Base-by-base conservation (phyloP, 2,329 filamentous ascomycete genomes). In the Claviceps purpurea region DNA sequence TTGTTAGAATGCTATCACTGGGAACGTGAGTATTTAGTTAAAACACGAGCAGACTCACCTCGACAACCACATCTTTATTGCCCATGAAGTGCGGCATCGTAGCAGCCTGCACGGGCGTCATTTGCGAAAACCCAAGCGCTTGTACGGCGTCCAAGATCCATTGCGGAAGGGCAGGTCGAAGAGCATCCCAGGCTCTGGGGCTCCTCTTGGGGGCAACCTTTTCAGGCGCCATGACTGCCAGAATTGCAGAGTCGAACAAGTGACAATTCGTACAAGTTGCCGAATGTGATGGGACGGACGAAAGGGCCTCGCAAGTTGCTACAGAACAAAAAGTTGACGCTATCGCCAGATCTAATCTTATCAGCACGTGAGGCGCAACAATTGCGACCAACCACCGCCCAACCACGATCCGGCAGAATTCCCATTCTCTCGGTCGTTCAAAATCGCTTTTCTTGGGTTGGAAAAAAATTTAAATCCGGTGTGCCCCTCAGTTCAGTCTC, bases 31-130 rank as follows among this genome's bases (percentile, higher is more conserved):
- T 39, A 3, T 2, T 7, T 3, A 10, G 24, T n/a, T n/a, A n/a
- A 44, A 44, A 16, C 7, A 24, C 4, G 14, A 44, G 13, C 2
- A 1, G 26, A 51, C 64, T 47, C 64, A 81, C 81, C 72, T 95
- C 89, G 5, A 95, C 89, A 1, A 95, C 89, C 4, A 95, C 87
- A 67, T 95, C 89, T 63, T 94, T 95, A 65, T 95, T 87, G 50
- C 82, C 84, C 70, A 90, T 83, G 64, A 95, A 93, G 50, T 95
- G 78, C 13, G 89, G 89, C 58, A 96, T 85, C 4, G 88, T 85
- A 54, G 89, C 91, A 45, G 90, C 88, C 70, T 97, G 91, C n/a
- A 96, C 90, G 1, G 91, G 91, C 3, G 90, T 96, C 77, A 93
- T 90, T 65, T 85, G 84, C 56, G 76, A 73, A 68, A 95, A 95